Percentiles rank a stretch among this genome's conserved stretches.
Evolutionary conservation across 129 eudicot species (phyloP).

Genomic region (Saussurea involucrata): DNA sequence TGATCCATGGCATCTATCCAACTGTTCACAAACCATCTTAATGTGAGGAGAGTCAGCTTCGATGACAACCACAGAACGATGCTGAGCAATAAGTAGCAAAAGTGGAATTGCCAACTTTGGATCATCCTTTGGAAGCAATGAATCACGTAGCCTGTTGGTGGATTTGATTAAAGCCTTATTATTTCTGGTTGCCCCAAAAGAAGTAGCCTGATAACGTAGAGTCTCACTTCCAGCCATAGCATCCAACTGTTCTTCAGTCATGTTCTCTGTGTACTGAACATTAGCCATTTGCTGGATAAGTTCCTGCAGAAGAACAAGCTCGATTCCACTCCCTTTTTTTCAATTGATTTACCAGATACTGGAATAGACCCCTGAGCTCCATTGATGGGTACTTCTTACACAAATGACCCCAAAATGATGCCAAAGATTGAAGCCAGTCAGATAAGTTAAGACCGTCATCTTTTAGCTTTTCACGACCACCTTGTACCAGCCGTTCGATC

Average conservation of each 20-base stretch:
- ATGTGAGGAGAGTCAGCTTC: conserved; percentile 87
- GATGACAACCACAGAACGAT: conserved; percentile 93
- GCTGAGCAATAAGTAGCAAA: conserved; percentile 92
- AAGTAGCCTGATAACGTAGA: conserved; percentile 88
- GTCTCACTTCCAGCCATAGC: conserved; percentile 99
- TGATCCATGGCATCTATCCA: conserved; percentile 97
- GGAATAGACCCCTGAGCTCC: conserved; percentile 97
- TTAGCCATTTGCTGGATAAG: conserved; percentile 99
- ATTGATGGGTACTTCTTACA: conserved; percentile 98
- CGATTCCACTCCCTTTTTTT: conserved; percentile 97
- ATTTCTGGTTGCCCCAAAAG: conserved; percentile 88
- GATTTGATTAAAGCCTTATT: conserved; percentile 96
- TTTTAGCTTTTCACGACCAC: conserved; percentile 96
- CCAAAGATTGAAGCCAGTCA: conserved; percentile 98
- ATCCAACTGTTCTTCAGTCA: conserved; percentile 98
- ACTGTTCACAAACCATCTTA: conserved; percentile 96
- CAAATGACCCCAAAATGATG: conserved; percentile 99
- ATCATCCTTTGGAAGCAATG: conserved; percentile 91
- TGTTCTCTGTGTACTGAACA: conserved; percentile 96
- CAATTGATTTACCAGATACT: conserved; percentile 92
- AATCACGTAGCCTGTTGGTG: conserved; percentile 88
- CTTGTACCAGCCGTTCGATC: conserved; percentile 91
- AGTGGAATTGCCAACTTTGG: conserved; percentile 96
- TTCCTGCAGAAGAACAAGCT: conserved; percentile 94
- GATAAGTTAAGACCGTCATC: conserved; percentile 97